Conservation (phyloP, 495 filamentous ascomycete species). For the Chaetomium fimeti region DNA sequence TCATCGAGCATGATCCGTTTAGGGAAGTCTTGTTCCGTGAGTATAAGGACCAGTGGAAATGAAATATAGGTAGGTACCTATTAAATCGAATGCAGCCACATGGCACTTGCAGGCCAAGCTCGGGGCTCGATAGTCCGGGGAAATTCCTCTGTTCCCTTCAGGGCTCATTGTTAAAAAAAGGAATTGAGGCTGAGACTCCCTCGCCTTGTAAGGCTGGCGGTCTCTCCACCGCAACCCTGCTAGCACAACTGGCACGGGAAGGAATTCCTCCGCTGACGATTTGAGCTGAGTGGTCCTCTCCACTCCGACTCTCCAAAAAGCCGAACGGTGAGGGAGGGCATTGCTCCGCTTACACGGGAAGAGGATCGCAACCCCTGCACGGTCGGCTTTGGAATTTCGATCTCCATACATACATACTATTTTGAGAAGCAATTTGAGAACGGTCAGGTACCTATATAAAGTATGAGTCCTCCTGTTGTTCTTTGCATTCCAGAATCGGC, state of each 20-base stretch:
- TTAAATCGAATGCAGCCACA: conserved; percentile 4
- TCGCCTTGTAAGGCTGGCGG: conserved; percentile 5
- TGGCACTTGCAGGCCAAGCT: conserved; percentile 3
- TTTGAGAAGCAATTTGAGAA: conserved; percentile 8
- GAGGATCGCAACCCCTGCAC: conserved; percentile 6
- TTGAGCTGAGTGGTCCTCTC: conserved; percentile 3
- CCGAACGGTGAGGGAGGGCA: background rate
- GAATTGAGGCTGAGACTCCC: conserved; percentile 7
- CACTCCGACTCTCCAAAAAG: conserved; percentile 4
- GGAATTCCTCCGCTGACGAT: conserved; percentile 1
- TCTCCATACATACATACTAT: conserved; percentile 6
- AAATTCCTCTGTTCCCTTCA: background rate
- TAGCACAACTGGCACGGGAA: conserved; percentile 1
- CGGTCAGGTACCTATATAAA: conserved; percentile 7
- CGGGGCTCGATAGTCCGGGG: conserved; percentile 1
- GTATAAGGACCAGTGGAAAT: conserved; percentile 56
- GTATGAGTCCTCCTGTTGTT: background rate
- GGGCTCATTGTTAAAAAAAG: conserved; percentile 3
- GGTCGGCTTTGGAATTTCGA: background rate
- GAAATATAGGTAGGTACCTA: no score
- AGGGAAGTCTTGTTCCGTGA: conserved; percentile 80
- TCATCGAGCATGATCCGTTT: conserved; percentile 82
- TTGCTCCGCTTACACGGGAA: background rate
- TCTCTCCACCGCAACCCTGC: background rate
- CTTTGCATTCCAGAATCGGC: conserved; percentile 6